Evolutionary conservation across 2,329 filamentous ascomycete species (phyloP).

Genomic region (Neofusicoccum ribis): DNA sequence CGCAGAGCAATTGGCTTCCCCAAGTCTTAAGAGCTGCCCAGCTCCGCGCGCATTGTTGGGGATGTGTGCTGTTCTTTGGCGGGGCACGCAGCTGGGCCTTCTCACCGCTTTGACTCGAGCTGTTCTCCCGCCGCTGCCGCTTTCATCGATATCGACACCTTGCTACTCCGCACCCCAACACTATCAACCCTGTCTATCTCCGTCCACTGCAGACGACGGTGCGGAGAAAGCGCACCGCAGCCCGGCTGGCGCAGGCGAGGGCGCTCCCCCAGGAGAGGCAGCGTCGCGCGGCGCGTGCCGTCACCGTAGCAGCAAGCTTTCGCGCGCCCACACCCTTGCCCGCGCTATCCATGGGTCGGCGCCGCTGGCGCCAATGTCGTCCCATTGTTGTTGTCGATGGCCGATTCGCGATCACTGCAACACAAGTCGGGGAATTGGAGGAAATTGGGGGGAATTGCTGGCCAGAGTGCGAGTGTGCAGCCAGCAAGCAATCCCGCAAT

Average conservation of each 20-base stretch:
- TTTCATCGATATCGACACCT: not conserved
- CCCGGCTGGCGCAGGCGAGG: not conserved
- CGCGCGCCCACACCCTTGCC: not conserved
- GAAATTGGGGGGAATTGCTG: too few species aligned
- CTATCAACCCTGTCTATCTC: too few species aligned
- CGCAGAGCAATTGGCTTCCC: not conserved
- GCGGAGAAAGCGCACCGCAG: not conserved
- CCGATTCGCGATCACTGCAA: too few species aligned
- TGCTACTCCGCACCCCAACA: too few species aligned
- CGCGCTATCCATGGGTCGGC: not conserved
- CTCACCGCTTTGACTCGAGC: conserved; percentile 5
- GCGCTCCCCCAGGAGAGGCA: not conserved
- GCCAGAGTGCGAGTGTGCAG: too few species aligned
- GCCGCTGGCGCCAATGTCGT: too few species aligned
- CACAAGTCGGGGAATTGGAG: too few species aligned
- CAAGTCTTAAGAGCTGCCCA: not conserved
- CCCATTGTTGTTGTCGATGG: too few species aligned
- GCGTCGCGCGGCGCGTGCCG: not conserved
- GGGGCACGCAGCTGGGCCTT: conserved; percentile 2
- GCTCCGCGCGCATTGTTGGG: conserved; percentile 2
- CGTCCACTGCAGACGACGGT: too few species aligned
- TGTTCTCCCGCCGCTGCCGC: not conserved
- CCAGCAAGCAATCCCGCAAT: too few species aligned
- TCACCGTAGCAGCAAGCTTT: not conserved
- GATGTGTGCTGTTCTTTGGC: conserved; percentile 14